These are phyloP conservation scores for Camellia japonica DNA, from an alignment of 148 eudicot genomes.

Conservation along the genomic window DNA sequence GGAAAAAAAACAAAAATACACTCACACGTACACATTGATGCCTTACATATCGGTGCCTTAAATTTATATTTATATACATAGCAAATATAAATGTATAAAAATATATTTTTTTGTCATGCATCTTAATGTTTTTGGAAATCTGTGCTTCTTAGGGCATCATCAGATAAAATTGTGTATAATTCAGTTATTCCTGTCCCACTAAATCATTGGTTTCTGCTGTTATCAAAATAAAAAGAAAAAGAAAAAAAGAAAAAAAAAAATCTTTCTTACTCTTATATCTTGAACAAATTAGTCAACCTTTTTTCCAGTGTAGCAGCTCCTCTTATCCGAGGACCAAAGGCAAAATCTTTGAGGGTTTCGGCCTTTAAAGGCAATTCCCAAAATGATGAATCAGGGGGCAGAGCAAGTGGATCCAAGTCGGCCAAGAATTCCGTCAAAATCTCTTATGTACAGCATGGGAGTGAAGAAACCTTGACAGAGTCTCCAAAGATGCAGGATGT, in stretches of 20 bases:
- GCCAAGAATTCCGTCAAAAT: constrained; percentile 45
- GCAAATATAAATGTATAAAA: too few relatives aligned
- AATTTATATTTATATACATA: too few relatives aligned
- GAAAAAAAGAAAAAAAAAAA: too few relatives aligned
- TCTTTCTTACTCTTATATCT: neutral
- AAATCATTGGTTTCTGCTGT: neutral
- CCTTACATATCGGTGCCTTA: too few relatives aligned
- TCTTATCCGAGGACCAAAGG: constrained; percentile 35
- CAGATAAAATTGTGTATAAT: neutral
- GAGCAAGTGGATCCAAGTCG: constrained; percentile 43
- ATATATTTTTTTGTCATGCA: too few relatives aligned
- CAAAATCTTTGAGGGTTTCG: constrained; percentile 50
- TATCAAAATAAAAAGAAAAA: neutral
- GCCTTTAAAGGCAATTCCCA: constrained; percentile 64
- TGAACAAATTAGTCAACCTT: constrained; percentile 16
- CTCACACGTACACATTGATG: too few relatives aligned
- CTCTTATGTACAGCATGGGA: constrained; percentile 49
- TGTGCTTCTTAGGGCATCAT: neutral
- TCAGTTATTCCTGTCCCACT: neutral
- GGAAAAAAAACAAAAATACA: too few relatives aligned
- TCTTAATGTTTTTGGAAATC: too few relatives aligned
- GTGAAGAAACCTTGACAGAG: constrained; percentile 40
- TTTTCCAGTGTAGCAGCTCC: constrained; percentile 50
- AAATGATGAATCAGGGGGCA: constrained; percentile 47
- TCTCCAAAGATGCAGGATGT: constrained; percentile 43